These are phyloP conservation scores for Rhizopus delemar DNA, from an alignment of 371 early-diverging fungal genomes.

Conservation along the genomic window DNA sequence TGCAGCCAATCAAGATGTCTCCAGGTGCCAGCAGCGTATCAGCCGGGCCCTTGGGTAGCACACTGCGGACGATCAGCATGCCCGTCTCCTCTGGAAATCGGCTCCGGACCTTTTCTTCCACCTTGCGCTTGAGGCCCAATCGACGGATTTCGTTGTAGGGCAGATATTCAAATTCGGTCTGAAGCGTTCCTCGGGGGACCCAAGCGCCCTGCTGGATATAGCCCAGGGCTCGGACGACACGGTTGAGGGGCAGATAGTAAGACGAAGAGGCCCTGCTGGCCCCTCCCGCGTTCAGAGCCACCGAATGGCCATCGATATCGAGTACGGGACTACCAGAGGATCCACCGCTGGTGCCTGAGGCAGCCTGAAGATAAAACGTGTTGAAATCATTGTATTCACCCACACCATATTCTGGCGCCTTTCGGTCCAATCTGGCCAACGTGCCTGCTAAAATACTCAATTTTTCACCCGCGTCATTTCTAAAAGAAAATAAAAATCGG, in stretches of 20 bases:
- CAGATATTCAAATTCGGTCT: constrained; percentile 69
- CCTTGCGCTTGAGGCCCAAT: constrained; percentile 57
- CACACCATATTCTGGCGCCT: constrained; percentile 72
- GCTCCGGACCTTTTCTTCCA: constrained; percentile 65
- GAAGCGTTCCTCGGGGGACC: constrained; percentile 82
- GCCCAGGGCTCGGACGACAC: constrained; percentile 47
- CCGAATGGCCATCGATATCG: constrained; percentile 68
- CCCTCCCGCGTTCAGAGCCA: constrained; percentile 73
- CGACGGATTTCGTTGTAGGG: constrained; percentile 68
- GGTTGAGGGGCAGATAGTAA: constrained; percentile 60
- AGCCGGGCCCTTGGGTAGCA: constrained; percentile 77
- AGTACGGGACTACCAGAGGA: constrained; percentile 72
- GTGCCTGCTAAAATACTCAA: constrained; percentile 79
- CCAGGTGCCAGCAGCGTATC: constrained; percentile 67
- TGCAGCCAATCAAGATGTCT: constrained; percentile 71
- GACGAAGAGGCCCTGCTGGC: constrained; percentile 59
- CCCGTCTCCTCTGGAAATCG: constrained; percentile 65
- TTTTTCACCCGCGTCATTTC: constrained; percentile 78
- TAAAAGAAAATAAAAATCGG: constrained; percentile 6
- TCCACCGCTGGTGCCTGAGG: constrained; percentile 69
- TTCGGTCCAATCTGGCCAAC: constrained; percentile 75
- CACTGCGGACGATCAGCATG: constrained; percentile 70
- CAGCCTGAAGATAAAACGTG: constrained; percentile 71
- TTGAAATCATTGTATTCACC: constrained; percentile 74
- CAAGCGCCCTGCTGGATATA: constrained; percentile 54